A percentile compares a stretch with the other conserved stretches of the same genome.
These are phyloP conservation scores for Colletotrichum lupini DNA, from an alignment of 2,329 filamentous ascomycete genomes.

Conservation along the genomic window DNA sequence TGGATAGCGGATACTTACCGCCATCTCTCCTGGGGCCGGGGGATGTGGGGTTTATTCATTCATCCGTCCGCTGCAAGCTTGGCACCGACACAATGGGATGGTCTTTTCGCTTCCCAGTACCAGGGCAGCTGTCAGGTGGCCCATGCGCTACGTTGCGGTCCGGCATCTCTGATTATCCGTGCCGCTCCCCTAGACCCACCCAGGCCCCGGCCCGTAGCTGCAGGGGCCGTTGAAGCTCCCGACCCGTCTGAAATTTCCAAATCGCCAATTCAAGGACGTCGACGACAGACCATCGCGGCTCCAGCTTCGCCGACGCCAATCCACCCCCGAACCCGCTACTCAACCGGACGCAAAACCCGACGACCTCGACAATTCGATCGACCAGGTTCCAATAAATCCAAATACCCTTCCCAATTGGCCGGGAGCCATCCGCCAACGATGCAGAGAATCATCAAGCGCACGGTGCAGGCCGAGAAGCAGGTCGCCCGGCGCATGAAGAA, in stretches of 20 bases:
- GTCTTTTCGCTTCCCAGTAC: background rate
- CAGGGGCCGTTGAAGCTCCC: constrained; percentile 29
- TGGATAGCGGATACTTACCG: constrained; percentile 20
- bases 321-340: constrained; percentile 3
- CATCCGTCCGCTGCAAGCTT: constrained; percentile 18
- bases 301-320: constrained; percentile 7
- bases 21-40: constrained; percentile 21
- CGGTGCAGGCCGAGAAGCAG: constrained; percentile 74
- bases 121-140: background rate
- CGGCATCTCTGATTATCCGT: constrained; percentile 20
- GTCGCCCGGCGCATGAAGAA: constrained; percentile 61
- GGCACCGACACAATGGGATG: constrained; percentile 11
- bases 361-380: background rate
- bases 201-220: constrained; percentile 5
- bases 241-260: constrained; percentile 34
- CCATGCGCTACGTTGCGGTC: background rate
- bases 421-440: constrained; percentile 53
- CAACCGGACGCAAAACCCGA: constrained; percentile 14
- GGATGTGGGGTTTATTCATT: constrained; percentile 8
- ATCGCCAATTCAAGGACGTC: constrained; percentile 29
- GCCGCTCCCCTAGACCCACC: background rate
- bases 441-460: constrained; percentile 78
- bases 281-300: constrained; percentile 26
- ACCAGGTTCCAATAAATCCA: background rate
- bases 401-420: constrained; percentile 10